Evolutionary conservation across 176 grass and related monocot species (phyloP), one percentile per base, ranked within the genome.

Genomic region (Dactylis glomerata): DNA sequence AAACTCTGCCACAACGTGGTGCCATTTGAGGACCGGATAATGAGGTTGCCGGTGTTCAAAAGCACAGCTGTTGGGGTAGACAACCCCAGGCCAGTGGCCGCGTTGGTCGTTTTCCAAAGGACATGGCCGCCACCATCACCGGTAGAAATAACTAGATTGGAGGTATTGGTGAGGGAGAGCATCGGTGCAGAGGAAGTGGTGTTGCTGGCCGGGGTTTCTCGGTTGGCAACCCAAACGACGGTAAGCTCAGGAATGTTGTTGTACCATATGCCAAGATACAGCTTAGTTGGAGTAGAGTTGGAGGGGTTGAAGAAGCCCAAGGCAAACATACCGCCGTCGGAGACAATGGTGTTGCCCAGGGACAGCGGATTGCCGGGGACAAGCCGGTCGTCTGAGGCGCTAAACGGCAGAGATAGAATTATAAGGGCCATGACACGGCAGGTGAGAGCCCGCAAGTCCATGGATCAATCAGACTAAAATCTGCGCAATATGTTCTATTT

Each of bases 1-100:
- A 86, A 86, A 30, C 79, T 90, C 79, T 90, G 75, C 89, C 89
- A 87, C 10, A 87, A 6, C 0, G 64, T 15, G 1, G 20, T 41
- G 44, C 44, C 71, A 12, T 40, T 36, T 11, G 73, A 10, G 1
- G 58, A 58, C 33, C 80, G 85, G 11, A 90, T 14, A 9, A 86
- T 37, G n/a, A 90, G 80, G 52, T 86, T 86, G 20, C 88, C 88
- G 3, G 44, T 50, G 52, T 83, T 75, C 2, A 38, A 7, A 0
- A 90, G 80, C 26, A 86, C 34, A 0, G 84, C 84, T 14, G 23
- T 19, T 5, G 16, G 17, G 1, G 17, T 5, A 51, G 49, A 51
- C 0, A 8, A 9, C 7, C 8, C 1, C n/a, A n/a, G n/a, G n/a
- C n/a, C n/a, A n/a, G n/a, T n/a, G n/a, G n/a, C n/a, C n/a, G n/a